Evolutionary conservation across 2,329 filamentous ascomycete species (phyloP), one percentile per base, ranked within the genome.

Genomic region (Ophiocordyceps camponoti-leonardi): DNA sequence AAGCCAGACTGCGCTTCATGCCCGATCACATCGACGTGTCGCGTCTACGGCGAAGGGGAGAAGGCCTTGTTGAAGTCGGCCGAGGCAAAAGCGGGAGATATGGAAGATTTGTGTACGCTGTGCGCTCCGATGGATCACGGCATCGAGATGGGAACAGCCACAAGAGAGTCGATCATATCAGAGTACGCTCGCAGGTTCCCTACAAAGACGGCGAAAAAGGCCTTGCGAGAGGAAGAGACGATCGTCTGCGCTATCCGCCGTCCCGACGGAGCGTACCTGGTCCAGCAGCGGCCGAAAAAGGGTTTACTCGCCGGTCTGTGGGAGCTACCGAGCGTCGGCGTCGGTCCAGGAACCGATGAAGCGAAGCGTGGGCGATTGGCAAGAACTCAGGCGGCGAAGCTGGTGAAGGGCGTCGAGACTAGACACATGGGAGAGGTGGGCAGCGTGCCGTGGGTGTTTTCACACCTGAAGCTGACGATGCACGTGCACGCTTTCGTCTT

Each of bases 381-480:
- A 0, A 45, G 54, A 12, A 48, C 54, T 0, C 64, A 63, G 45
- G 62, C 63, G 1, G 50, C 53, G 1, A 50, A 46, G 0, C 43
- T 66, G 11, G 26, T 65, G 3, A 33, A 22, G 4, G 45, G 45
- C 13, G 49, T 51, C 41, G 2, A 37, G 8, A 44, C 62, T 18
- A 61, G 57, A 42, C 55, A 68, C 41, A 49, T 59, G 0, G 57
- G 56, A 0, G 68, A 72, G 30, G 49, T 76, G n/a, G 73, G 68
- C 0, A 69, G 60, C 41, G 66, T 77, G 13, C 72, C 72, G 0
- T 77, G 73, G 73, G 54, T 71, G 7, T 77, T 76, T 49, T 76
- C 73, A 1, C 73, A 77, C 46, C 54, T 77, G 1, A 71, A 67
- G 56, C 55, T 76, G 50, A 71, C 66, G 1, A 77, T 76, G 73